phyloP scores from a whole-genome alignment of 164 flowering plant species.

The Dillenia turbinata region DNA sequence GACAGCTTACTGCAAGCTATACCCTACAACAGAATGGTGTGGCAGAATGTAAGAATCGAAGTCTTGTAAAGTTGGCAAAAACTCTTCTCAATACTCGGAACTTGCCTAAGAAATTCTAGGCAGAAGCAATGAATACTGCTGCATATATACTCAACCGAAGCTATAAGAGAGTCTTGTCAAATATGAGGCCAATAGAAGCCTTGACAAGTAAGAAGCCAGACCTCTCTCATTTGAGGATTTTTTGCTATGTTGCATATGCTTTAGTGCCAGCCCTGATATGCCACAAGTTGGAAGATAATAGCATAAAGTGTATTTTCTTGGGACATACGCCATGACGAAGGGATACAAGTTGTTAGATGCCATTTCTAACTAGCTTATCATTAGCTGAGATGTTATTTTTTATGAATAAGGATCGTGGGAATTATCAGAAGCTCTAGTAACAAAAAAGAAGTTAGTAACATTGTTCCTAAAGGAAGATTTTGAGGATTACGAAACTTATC shows the following conservation, averaged over 20 bases:
- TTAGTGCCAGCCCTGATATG: no score
- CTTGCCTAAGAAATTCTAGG: background rate
- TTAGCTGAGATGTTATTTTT: constrained; percentile 1
- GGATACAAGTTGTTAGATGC: constrained; percentile 3
- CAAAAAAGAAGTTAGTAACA: no score
- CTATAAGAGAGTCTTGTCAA: background rate
- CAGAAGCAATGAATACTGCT: background rate
- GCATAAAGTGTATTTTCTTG: background rate
- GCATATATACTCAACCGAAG: background rate
- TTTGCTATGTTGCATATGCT: no score
- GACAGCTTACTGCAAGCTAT: constrained; percentile 1
- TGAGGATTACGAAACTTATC: no score
- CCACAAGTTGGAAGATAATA: no score
- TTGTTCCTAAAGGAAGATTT: no score
- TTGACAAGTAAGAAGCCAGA: background rate
- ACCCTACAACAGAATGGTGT: background rate
- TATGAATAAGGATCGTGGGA: background rate
- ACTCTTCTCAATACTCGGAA: background rate
- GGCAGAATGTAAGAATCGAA: constrained; percentile 6
- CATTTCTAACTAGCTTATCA: background rate
- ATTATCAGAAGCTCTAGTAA: no score
- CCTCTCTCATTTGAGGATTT: background rate
- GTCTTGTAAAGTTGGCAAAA: constrained; percentile 1
- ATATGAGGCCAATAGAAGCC: constrained; percentile 1
- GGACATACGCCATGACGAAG: constrained; percentile 1